Base-by-base conservation (phyloP, 2,329 filamentous ascomycete genomes). In the Colletotrichum filicis region DNA sequence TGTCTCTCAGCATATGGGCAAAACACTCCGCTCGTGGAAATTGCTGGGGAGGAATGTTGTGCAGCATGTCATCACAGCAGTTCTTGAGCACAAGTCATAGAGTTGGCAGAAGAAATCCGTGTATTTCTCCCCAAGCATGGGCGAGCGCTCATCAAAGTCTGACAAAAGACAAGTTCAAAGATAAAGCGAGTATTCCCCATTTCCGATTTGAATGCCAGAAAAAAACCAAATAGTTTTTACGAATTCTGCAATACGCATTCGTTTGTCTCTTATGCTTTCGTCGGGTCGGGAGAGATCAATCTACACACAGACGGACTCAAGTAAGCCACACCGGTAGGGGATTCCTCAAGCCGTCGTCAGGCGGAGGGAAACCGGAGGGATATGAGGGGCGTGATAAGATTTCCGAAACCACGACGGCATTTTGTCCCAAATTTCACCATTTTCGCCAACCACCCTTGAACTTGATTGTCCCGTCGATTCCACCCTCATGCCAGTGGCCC, bases 401-500 rank as follows among this genome's bases (percentile, higher is more conserved):
- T 32, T 46, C 52, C 52, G 53, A 49, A 49, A 58, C 66, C 55
- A 68, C 65, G 66, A 64, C 66, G 66, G 66, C 53, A 55, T 37
- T 49, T 37, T 49, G 70, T 62, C 66, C 71, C 66, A 71, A 70
- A 73, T 71, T 61, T 71, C 71, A 70, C 71, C 71, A 65, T 32
- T 60, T 73, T 73, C 55, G 71, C 71, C 71, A 71, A 49, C 66
- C 66, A 66, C 56, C 53, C 71, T 65, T 68, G 30, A 68, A 64
- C 66, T 56, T 66, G 60, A 66, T 64, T 71, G 69, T 72, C 66
- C 62, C 65, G 65, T 73, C 73, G 70, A 74, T 74, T 73, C 65
- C 72, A 71, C 73, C 59, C 74, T 72, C 69, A 70, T 74, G 74
- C 55, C 74, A 32, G 62, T 65, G 70, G 35, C 66, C 63, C 57